Base-by-base conservation (phyloP, 306 rosid species). In the Lagenaria siceraria region DNA sequence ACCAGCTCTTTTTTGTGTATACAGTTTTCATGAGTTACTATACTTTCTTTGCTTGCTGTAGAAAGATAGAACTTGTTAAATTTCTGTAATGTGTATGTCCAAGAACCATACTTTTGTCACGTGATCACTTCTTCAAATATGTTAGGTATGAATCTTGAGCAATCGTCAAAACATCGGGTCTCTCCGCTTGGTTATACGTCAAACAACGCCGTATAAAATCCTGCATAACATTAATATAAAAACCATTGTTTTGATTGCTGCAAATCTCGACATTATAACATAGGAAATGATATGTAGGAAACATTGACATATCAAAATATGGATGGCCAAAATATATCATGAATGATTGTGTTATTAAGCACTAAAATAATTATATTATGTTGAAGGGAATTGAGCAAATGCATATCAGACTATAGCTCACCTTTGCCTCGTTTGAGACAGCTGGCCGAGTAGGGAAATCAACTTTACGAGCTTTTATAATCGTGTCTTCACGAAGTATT, bases 401-500 rank as follows among this genome's bases (percentile, higher is more conserved):
- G 27, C 56, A 42, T 24, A 76, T 19, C 11, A 76, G 70, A 76
- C 48, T 17, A 40, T 1, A 27, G 84, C 89, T 85, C 83, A 96
- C 99, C 96, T 92, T 96, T 24, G 98, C 99, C 88, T 96, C 99
- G 33, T 85, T 96, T 74, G 98, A 90, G 70, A 96, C 89, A 17
- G 99, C 21, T 74, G 97, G 99, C 84, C 84, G 88, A 61, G 97
- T 69, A 75, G 99, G 99, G 77, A 96, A 96, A 49, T 96, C 99
- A 78, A 96, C 97, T 81, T 86, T 92, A 51, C 97, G 97, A 52
- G 99, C 99, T 86, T 96, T 90, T 66, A 96, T 96, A 65, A 96
- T 96, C 17, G 99, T 96, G 87, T 96, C 99, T 83, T 96, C 99
- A 4, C 97, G 96, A 65, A 96, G 91, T 86, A 96, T 96, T 71